phyloP scores from a whole-genome alignment of 441 rosid genomes.

The Syzygium syzygioides region DNA sequence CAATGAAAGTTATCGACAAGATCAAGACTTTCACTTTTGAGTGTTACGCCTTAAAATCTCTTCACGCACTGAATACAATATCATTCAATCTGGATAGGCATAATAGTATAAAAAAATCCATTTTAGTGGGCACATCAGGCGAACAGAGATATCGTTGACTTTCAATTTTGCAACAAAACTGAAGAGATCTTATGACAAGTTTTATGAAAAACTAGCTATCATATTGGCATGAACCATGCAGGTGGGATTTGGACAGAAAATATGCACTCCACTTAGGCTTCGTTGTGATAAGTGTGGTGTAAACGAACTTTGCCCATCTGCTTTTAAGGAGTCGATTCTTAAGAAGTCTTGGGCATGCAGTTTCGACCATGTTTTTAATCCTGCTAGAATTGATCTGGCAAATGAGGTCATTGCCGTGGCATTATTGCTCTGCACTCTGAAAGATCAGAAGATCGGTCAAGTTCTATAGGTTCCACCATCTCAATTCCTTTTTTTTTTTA shows the following conservation, averaged over 20 bases:
- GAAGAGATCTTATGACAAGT: too few species aligned
- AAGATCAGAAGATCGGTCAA: neutral
- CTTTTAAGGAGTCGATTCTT: constrained; percentile 52
- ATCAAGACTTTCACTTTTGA: too few species aligned
- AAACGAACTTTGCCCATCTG: constrained; percentile 68
- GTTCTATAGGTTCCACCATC: neutral
- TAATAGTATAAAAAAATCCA: neutral
- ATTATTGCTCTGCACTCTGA: neutral
- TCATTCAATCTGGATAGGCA: too few species aligned
- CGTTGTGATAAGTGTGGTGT: constrained; percentile 59
- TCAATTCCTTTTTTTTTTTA: neutral
- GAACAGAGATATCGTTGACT: too few species aligned
- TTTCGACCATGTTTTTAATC: neutral
- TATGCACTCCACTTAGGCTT: constrained; percentile 82
- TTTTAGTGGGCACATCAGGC: neutral
- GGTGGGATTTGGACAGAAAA: constrained; percentile 93
- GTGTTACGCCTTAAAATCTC: too few species aligned
- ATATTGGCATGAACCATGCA: constrained; percentile 14
- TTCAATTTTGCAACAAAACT: too few species aligned
- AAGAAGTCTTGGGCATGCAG: neutral
- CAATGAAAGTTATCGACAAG: too few species aligned
- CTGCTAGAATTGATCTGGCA: neutral
- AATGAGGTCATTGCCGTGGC: neutral
- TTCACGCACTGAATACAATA: too few species aligned
- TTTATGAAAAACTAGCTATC: too few species aligned